A percentile compares a stretch with the other conserved stretches of the same genome.
phyloP scores from a whole-genome alignment of 106 monocot genomes.

The Platanthera zijinensis region DNA sequence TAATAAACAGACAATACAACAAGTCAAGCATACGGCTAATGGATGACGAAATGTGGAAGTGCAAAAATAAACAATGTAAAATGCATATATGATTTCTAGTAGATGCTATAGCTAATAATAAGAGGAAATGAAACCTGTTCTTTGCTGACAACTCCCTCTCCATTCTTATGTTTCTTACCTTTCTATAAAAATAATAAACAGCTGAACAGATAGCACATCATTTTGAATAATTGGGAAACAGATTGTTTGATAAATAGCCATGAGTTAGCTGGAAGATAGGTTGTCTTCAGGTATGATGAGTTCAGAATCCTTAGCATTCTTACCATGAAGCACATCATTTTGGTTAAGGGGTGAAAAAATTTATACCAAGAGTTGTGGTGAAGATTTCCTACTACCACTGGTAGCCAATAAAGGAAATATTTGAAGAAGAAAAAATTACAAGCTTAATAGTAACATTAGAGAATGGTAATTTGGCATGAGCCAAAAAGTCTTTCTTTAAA shows the following conservation, averaged over 20 bases:
- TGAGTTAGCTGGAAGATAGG: not conserved
- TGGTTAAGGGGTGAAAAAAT: not conserved
- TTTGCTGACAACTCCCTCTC: not conserved
- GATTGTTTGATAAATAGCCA: not conserved
- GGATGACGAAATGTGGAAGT: no score
- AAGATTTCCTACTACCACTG: not conserved
- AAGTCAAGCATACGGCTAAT: no score
- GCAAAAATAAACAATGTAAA: no score
- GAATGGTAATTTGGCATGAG: not conserved
- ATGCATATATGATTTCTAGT: not conserved
- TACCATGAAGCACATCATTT: not conserved
- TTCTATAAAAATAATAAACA: not conserved
- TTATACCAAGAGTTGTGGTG: not conserved
- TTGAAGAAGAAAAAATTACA: not conserved
- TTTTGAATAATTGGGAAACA: no score
- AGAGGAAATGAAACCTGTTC: not conserved
- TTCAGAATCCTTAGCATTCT: not conserved
- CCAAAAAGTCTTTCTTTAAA: not conserved
- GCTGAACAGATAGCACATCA: not conserved
- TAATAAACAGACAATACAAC: no score
- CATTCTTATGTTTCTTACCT: not conserved
- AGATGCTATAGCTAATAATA: not conserved
- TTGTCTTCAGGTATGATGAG: not conserved
- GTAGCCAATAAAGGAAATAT: not conserved
- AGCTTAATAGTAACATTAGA: not conserved